Evolutionary conservation across 1,139 yeast species (phyloP).

Genomic region (Hyphopichia khmerensis): DNA sequence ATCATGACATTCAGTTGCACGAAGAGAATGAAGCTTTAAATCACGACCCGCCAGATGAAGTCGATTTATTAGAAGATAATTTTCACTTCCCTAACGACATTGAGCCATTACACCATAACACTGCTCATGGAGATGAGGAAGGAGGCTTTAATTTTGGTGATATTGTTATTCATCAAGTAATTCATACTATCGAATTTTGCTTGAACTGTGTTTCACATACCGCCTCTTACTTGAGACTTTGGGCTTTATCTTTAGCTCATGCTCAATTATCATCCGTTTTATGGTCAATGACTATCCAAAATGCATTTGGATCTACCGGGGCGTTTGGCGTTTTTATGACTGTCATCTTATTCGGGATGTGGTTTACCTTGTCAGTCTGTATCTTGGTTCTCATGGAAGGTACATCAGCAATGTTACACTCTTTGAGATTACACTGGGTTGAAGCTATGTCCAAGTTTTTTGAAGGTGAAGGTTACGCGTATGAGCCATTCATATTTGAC

Average conservation of each 20-base stretch:
- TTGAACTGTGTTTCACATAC: slow-evolving; percentile 78
- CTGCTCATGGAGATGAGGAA: slow-evolving; percentile 9
- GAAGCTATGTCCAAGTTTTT: slow-evolving; percentile 84
- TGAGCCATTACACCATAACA: slow-evolving; percentile 40
- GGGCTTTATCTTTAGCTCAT: slow-evolving; percentile 80
- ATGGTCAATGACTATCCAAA: slow-evolving; percentile 76
- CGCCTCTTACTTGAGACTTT: slow-evolving; percentile 72
- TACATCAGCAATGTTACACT: slow-evolving; percentile 83
- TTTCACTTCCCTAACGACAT: slow-evolving; percentile 47
- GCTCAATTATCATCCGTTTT: slow-evolving; percentile 74
- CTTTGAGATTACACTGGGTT: slow-evolving; percentile 84
- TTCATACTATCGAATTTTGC: slow-evolving; percentile 78
- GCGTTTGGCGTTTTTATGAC: slow-evolving; percentile 48
- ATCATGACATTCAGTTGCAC: slow-evolving; percentile 30
- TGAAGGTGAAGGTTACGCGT: slow-evolving; percentile 77
- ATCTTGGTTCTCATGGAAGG: slow-evolving; percentile 84
- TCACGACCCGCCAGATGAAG: slow-evolving; percentile 21
- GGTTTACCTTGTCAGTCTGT: slow-evolving; percentile 73
- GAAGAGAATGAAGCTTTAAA: slow-evolving; percentile 20
- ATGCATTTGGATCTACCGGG: slow-evolving; percentile 53
- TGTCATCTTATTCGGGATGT: slow-evolving; percentile 69
- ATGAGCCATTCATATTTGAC: slow-evolving; percentile 52
- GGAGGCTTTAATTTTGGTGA: slow-evolving; percentile 54
- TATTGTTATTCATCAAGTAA: slow-evolving; percentile 75
- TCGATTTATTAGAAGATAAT: slow-evolving; percentile 20